phyloP scores from a whole-genome alignment of 2,329 filamentous ascomycete species.

The Sphaerostilbella broomeana region DNA sequence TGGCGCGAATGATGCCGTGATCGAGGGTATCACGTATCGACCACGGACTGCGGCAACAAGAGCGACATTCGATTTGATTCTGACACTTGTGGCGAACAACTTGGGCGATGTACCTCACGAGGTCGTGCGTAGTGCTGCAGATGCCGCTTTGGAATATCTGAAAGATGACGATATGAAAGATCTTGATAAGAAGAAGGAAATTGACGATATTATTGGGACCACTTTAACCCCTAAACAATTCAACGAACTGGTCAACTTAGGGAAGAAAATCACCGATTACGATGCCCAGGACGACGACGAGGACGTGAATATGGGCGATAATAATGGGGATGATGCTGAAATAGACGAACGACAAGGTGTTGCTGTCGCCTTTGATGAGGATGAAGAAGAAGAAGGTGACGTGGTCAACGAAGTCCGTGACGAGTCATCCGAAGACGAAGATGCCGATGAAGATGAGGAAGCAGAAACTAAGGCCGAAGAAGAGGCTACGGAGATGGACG shows the following conservation, averaged over 20 bases:
- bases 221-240: conserved; percentile 83
- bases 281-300: conserved; percentile 95
- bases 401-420: conserved; percentile 83
- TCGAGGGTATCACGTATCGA: conserved; percentile 88
- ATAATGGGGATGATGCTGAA: conserved; percentile 61
- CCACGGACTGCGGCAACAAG: conserved; percentile 86
- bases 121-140: conserved; percentile 86
- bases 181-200: conserved; percentile 95
- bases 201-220: conserved; percentile 86
- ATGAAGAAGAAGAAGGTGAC: conserved; percentile 72
- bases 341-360: conserved; percentile 94
- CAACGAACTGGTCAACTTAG: conserved; percentile 91
- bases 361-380: conserved; percentile 92
- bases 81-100: conserved; percentile 80
- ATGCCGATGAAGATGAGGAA: conserved; percentile 56
- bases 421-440: conserved; percentile 76
- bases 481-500: conserved; percentile 56
- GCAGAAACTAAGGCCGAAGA: conserved; percentile 48
- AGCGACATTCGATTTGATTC: conserved; percentile 88
- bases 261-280: conserved; percentile 99
- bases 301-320: conserved; percentile 65
- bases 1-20: conserved; percentile 74
- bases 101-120: conserved; percentile 91
- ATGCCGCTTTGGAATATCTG: conserved; percentile 81
- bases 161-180: conserved; percentile 97